Evolutionary conservation across 1,284 basidiomycete genomes (phyloP).

Genomic region (Xerocomus nothofagi): DNA sequence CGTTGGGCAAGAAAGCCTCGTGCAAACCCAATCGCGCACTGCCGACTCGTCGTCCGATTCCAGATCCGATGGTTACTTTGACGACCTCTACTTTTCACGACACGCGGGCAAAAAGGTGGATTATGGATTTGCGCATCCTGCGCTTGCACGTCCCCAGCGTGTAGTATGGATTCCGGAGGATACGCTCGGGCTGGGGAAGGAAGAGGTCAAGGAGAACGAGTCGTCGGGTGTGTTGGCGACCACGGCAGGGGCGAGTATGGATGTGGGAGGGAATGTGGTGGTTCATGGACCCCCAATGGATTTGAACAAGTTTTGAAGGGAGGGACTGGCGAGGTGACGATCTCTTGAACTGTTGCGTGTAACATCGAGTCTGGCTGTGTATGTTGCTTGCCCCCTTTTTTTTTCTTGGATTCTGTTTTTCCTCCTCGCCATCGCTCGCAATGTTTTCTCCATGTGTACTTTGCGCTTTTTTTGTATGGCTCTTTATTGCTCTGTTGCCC

Average conservation of each 20-base stretch:
- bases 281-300: conserved; percentile 45
- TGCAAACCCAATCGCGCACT: conserved; percentile 2
- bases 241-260: conserved; percentile 58
- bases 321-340: too few relatives aligned
- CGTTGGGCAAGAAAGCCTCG: background rate
- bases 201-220: conserved; percentile 60
- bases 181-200: conserved; percentile 54
- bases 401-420: background rate
- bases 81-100: conserved; percentile 26
- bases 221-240: conserved; percentile 61
- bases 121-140: conserved; percentile 81
- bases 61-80: conserved; percentile 14
- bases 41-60: conserved; percentile 4
- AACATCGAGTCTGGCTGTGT: background rate
- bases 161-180: conserved; percentile 84
- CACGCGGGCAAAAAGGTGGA: conserved; percentile 28
- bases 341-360: background rate
- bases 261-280: conserved; percentile 69
- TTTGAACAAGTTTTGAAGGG: conserved; percentile 32
- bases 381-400: background rate
- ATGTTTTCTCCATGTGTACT: background rate
- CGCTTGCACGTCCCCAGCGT: conserved; percentile 69
- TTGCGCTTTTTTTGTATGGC: background rate
- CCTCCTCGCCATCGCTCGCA: background rate
- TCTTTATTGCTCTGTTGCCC: background rate